These are phyloP conservation scores for Lobosporangium transversale DNA, from an alignment of 192 early-diverging fungal genomes.

Conservation along the genomic window DNA sequence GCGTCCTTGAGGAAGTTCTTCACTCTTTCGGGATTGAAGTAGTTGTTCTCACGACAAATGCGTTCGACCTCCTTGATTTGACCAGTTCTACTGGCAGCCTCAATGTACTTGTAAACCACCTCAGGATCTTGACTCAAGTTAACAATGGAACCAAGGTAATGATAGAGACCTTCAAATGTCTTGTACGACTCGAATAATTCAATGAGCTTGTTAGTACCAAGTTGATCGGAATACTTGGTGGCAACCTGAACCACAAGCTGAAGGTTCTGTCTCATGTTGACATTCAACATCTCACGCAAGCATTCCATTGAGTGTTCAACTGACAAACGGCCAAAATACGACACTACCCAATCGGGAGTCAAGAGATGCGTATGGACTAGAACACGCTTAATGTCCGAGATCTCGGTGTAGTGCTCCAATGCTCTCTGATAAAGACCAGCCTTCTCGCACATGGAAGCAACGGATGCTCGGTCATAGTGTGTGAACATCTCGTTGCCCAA, in stretches of 20 bases:
- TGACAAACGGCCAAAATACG: conserved; percentile 94
- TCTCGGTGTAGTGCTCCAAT: conserved; percentile 96
- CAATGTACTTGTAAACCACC: conserved; percentile 99
- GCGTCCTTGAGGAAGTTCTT: conserved; percentile 99
- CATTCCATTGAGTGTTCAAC: conserved; percentile 98
- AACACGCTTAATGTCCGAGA: conserved; percentile 95
- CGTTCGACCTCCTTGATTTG: conserved; percentile 98
- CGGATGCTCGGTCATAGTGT: conserved; percentile 92
- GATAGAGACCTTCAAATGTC: conserved; percentile 95
- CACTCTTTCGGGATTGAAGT: conserved; percentile 97
- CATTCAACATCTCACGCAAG: conserved; percentile 91
- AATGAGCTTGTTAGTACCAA: conserved; percentile 89
- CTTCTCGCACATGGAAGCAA: conserved; percentile 96
- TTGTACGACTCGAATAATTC: conserved; percentile 92
- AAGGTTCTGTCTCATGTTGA: conserved; percentile 94
- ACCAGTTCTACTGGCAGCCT: conserved; percentile 91
- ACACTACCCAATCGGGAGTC: conserved; percentile 90
- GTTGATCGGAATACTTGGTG: conserved; percentile 96
- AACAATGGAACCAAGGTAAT: conserved; percentile 95
- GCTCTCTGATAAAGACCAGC: conserved; percentile 96
- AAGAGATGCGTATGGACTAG: conserved; percentile 90
- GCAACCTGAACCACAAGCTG: conserved; percentile 96
- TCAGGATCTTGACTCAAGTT: conserved; percentile 94
- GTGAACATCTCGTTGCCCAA: conserved; percentile 95
- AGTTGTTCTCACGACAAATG: conserved; percentile 95